Conservation (phyloP, 345 rosid species). For the Anacardium occidentale region DNA sequence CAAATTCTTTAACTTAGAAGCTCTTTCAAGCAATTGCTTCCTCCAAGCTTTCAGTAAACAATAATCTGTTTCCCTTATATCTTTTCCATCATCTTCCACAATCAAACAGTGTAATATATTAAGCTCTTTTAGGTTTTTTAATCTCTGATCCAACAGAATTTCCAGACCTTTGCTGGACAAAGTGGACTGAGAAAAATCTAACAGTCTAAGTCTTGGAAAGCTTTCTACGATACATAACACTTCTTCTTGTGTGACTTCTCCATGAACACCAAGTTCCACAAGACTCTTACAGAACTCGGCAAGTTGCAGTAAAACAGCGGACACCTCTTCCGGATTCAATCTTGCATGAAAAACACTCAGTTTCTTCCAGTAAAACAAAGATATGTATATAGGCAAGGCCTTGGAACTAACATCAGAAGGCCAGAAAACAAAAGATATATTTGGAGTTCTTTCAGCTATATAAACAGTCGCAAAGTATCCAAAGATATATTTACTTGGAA, state of each 20-base stretch:
- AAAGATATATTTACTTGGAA: constrained; percentile 6
- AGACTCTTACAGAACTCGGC: constrained; percentile 13
- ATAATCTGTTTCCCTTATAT: background rate
- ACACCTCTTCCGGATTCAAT: constrained; percentile 2
- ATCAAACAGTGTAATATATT: constrained; percentile 16
- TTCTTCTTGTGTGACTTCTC: constrained; percentile 4
- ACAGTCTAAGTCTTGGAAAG: constrained; percentile 11
- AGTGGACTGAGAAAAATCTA: constrained; percentile 12
- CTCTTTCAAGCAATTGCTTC: constrained; percentile 5
- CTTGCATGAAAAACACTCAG: constrained; percentile 12
- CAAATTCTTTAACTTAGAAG: constrained; percentile 5
- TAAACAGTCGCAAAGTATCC: constrained; percentile 15
- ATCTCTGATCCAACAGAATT: constrained; percentile 6
- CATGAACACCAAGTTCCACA: constrained; percentile 16
- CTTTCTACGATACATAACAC: background rate
- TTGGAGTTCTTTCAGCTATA: constrained; percentile 17
- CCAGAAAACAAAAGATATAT: background rate
- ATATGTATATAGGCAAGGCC: constrained; percentile 5
- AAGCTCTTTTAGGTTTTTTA: constrained; percentile 8
- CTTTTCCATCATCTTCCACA: constrained; percentile 17
- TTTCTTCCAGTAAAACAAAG: constrained; percentile 10
- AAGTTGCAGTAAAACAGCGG: constrained; percentile 6
- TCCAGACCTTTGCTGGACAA: constrained; percentile 5
- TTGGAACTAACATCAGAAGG: background rate
- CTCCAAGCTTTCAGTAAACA: constrained; percentile 5